A percentile compares a stretch with the other conserved stretches of the same genome.
Conservation (phyloP, 2,329 filamentous ascomycete genomes). For the Trichoderma atrobrunneum region DNA sequence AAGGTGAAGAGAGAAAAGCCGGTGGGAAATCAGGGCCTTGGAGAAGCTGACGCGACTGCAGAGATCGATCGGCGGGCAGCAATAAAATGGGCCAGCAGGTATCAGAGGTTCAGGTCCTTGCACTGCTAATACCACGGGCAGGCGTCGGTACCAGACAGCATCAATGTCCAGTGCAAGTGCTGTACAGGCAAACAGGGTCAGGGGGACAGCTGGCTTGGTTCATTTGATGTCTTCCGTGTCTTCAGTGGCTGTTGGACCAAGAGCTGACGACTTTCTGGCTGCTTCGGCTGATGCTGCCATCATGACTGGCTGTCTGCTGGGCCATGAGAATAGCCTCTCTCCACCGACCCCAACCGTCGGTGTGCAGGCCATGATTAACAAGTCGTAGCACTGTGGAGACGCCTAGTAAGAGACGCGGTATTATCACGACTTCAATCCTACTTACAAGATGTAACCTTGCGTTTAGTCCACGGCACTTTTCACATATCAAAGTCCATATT, state of each 20-base stretch:
- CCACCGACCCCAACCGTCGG: slow-evolving; percentile 1
- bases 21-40: background rate
- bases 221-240: background rate
- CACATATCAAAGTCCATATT: background rate
- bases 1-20: background rate
- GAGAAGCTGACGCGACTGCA: slow-evolving; percentile 8
- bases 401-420: too few relatives aligned
- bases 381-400: background rate
- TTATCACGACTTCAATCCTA: too few relatives aligned
- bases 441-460: background rate
- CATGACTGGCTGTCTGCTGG: background rate
- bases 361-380: background rate
- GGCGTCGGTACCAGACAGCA: background rate
- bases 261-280: background rate
- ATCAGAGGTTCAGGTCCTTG: background rate
- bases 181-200: too few relatives aligned
- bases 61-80: slow-evolving; percentile 17
- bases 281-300: background rate
- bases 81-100: background rate
- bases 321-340: background rate
- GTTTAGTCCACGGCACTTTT: background rate
- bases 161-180: background rate
- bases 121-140: background rate
- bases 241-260: background rate
- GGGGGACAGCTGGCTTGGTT: background rate